Base-by-base conservation (phyloP, 768 basidiomycete genomes). In the Calocera viscosa region DNA sequence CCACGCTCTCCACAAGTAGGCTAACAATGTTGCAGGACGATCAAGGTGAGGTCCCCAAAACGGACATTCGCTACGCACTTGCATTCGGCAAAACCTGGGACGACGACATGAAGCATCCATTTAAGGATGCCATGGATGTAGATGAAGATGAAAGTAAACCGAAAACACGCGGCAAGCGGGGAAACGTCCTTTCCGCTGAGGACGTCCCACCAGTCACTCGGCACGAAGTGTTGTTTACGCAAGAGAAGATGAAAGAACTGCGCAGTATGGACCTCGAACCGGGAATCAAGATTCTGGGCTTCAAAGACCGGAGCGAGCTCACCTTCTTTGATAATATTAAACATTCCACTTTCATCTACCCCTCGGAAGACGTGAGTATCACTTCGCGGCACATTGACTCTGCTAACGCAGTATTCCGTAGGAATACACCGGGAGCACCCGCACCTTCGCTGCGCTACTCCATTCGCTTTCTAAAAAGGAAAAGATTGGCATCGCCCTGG, bases 301-400 rank as follows among this genome's bases (percentile, higher is more conserved):
- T 97, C 80, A 93, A 94, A 74, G 80, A 87, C 65, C 82, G 81
- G 14, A 76, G 75, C 3, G 82, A 88, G 69, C 81, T 98, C 1
- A 77, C 77, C 1, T 89, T 94, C 70, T 89, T 94, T 73, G 91
- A 97, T 73, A 95, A 94, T 70, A 76, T 96, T 72, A 95, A 92
- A 72, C 94, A 97, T 76, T 87, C 94, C 0, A 76, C 84, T 53
- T 98, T 98, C 74, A 83, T 98, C 66, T 91, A 92, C 74, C 96
- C 96, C 0, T 87, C 94, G 72, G 96, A 99, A 74, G 78, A 84
- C 77, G 95, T 92, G 69, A 66, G 82, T n/a, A n/a, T n/a, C n/a
- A n/a, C n/a, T n/a, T n/a, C n/a, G n/a, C n/a, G n/a, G n/a, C n/a
- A n/a, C n/a, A n/a, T n/a, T n/a, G n/a, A n/a, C n/a, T n/a, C n/a